phyloP scores from a whole-genome alignment of 78 protist genomes.

The Dictyostelium firmibasis region DNA sequence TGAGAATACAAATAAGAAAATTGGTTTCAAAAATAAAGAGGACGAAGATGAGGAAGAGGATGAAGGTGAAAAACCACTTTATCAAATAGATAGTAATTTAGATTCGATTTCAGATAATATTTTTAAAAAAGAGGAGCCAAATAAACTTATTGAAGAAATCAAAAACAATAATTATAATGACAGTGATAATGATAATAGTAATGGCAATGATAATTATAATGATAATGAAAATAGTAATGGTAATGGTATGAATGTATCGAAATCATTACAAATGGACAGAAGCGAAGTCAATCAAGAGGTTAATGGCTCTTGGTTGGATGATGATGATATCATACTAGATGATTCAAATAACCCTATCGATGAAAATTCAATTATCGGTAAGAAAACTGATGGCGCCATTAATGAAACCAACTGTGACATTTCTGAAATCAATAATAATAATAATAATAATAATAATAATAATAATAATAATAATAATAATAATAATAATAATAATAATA shows the following conservation, averaged over 20 bases:
- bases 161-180: not conserved
- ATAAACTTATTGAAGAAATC: not conserved
- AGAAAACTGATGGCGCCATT: too few species aligned
- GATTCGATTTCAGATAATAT: not conserved
- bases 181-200: too few species aligned
- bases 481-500: not conserved
- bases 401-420: too few species aligned
- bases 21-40: not conserved
- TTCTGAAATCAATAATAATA: too few species aligned
- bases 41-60: not conserved
- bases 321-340: not conserved
- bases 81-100: not conserved
- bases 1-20: not conserved
- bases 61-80: not conserved
- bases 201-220: not conserved
- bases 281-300: not conserved
- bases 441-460: too few species aligned
- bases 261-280: not conserved
- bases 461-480: not conserved
- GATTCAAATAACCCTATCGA: not conserved
- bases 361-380: not conserved
- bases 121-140: not conserved
- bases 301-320: not conserved
- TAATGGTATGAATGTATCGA: not conserved
- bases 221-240: not conserved